A percentile compares a stretch with the other conserved stretches of the same genome.
Evolutionary conservation across 2,329 filamentous ascomycete species (phyloP).

Genomic region (Pseudogymnoascus sp.): DNA sequence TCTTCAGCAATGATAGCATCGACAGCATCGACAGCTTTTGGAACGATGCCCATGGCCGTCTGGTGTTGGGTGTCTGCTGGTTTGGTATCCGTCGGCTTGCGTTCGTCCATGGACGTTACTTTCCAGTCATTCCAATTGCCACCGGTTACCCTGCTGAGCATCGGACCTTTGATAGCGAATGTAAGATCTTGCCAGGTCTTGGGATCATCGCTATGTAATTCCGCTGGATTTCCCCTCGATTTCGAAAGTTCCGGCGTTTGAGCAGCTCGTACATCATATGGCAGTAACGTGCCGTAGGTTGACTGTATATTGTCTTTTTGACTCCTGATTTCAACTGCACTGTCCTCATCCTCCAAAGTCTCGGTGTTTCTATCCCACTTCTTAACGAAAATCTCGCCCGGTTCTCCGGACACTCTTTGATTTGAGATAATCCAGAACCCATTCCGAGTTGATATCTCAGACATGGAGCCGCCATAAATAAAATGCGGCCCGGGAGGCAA

Average conservation of each 20-base stretch:
- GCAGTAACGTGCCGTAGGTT: constrained; percentile 20
- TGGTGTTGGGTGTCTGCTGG: constrained; percentile 5
- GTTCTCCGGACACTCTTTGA: constrained; percentile 20
- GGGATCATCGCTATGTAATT: constrained; percentile 22
- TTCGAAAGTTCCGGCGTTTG: not conserved
- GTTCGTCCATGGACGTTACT: constrained; percentile 44
- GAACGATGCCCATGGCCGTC: constrained; percentile 21
- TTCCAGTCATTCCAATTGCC: constrained; percentile 38
- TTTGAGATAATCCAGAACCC: constrained; percentile 46
- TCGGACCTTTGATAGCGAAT: constrained; percentile 35
- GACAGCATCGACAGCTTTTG: no score
- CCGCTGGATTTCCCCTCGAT: constrained; percentile 11
- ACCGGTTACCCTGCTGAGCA: constrained; percentile 41
- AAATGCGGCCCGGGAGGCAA: constrained; percentile 50
- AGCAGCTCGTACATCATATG: constrained; percentile 16
- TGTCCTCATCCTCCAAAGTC: constrained; percentile 39
- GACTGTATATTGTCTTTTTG: constrained; percentile 31
- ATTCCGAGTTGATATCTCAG: constrained; percentile 39
- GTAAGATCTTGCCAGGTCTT: constrained; percentile 46
- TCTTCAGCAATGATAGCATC: constrained; percentile 21
- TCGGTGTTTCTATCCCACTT: constrained; percentile 51
- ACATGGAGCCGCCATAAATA: constrained; percentile 46
- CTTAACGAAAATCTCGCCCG: constrained; percentile 33
- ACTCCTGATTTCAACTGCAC: constrained; percentile 36
- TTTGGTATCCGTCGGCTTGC: constrained; percentile 30